Percentiles rank a stretch among this genome's conserved stretches.
Conservation (phyloP, 1,284 basidiomycete species). For the Meira miltonrushii region DNA sequence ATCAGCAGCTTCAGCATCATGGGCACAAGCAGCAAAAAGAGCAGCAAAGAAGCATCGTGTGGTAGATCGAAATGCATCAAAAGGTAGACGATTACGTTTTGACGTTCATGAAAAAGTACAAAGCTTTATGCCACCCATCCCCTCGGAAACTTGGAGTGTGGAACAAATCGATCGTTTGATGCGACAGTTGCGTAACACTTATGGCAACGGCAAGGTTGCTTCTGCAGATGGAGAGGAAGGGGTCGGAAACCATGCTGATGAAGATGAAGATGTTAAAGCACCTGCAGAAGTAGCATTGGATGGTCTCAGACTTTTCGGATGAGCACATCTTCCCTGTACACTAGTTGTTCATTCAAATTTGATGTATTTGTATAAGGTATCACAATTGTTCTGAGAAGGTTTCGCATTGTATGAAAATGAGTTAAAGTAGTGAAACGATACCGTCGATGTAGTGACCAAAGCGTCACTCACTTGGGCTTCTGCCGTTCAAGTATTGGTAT, state of each 20-base stretch:
- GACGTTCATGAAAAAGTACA: constrained; percentile 48
- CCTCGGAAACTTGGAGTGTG: constrained; percentile 11
- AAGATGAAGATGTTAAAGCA: too few relatives aligned
- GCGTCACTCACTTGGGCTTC: neutral
- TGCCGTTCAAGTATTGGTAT: neutral
- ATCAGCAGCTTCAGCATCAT: constrained; percentile 10
- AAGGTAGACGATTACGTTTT: constrained; percentile 46
- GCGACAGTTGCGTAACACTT: neutral
- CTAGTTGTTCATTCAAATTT: too few relatives aligned
- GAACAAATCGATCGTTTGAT: constrained; percentile 15
- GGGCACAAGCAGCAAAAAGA: constrained; percentile 7
- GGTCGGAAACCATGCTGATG: neutral
- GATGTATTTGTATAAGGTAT: too few relatives aligned
- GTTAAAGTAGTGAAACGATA: too few relatives aligned
- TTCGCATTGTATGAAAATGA: too few relatives aligned
- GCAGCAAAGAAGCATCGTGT: constrained; percentile 19
- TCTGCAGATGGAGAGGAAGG: neutral
- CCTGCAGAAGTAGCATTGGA: too few relatives aligned
- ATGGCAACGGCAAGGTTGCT: neutral
- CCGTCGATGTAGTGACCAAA: too few relatives aligned
- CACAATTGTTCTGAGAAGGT: too few relatives aligned
- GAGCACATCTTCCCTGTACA: too few relatives aligned
- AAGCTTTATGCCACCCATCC: constrained; percentile 50
- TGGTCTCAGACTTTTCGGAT: neutral
- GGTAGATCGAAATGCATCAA: constrained; percentile 45